phyloP scores from a whole-genome alignment of 2,329 filamentous ascomycete genomes.

The Botrytis fragariae region DNA sequence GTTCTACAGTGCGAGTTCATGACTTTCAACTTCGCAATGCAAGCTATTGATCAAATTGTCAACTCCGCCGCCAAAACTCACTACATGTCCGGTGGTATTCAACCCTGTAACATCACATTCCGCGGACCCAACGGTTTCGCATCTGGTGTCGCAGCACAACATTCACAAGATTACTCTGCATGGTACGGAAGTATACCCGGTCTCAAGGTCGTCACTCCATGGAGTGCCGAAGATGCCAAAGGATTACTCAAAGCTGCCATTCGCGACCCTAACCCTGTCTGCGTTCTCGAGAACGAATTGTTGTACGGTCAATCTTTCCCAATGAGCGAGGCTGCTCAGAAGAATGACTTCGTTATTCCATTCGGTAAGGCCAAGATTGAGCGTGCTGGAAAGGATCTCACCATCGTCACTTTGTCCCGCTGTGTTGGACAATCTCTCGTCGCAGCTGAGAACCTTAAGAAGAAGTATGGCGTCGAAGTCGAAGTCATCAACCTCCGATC shows the following conservation, averaged over 20 bases:
- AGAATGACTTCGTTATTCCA: conserved; percentile 93
- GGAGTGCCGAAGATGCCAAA: conserved; percentile 97
- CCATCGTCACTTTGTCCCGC: conserved; percentile 90
- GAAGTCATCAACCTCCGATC: conserved; percentile 99
- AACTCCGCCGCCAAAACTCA: conserved; percentile 99
- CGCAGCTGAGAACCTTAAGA: conserved; percentile 88
- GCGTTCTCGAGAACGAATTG: conserved; percentile 82
- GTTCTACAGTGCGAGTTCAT: conserved; percentile 87
- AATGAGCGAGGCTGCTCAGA: conserved; percentile 95
- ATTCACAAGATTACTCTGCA: conserved; percentile 97
- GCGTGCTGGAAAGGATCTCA: conserved; percentile 91
- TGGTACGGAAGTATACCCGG: conserved; percentile 99
- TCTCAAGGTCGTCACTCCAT: conserved; percentile 93
- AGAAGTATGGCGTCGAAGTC: conserved; percentile 91
- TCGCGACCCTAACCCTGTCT: conserved; percentile 94
- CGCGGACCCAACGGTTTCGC: conserved; percentile 98
- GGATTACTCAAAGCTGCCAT: conserved; percentile 97
- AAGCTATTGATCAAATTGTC: conserved; percentile 99
- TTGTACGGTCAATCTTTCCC: conserved; percentile 95
- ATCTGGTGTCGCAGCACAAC: conserved; percentile 90
- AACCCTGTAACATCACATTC: conserved; percentile 99
- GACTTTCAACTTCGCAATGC: conserved; percentile 99
- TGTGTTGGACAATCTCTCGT: conserved; percentile 89
- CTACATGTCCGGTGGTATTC: conserved; percentile 99
- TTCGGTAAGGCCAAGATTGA: conserved; percentile 99